phyloP scores from a whole-genome alignment of 2,329 filamentous ascomycete species.

The Parascedosporium putredinis region DNA sequence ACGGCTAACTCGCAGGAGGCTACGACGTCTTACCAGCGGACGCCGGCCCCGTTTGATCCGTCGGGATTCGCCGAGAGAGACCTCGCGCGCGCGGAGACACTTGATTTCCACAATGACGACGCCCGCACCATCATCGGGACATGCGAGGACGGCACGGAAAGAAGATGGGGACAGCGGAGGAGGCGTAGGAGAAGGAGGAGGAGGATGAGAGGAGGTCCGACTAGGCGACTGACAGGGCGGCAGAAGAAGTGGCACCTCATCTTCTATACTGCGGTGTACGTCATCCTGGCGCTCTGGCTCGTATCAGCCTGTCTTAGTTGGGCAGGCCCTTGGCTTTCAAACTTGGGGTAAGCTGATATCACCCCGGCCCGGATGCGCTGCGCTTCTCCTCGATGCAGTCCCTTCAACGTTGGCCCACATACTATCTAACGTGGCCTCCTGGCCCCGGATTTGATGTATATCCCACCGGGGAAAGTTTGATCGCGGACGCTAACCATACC shows the following conservation, averaged over 20 bases:
- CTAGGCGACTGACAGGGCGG: background rate
- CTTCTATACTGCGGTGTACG: background rate
- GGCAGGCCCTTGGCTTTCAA: constrained; percentile 1
- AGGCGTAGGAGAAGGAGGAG: background rate
- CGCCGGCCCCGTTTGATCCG: too few relatives aligned
- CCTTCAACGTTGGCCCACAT: too few relatives aligned
- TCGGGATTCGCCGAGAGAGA: too few relatives aligned
- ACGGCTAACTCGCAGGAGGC: background rate
- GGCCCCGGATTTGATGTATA: too few relatives aligned
- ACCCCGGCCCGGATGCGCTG: too few relatives aligned
- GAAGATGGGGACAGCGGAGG: background rate
- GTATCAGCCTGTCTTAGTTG: background rate
- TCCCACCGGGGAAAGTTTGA: too few relatives aligned
- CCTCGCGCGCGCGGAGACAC: background rate
- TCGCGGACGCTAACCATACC: too few relatives aligned
- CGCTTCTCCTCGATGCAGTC: too few relatives aligned
- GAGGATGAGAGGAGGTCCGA: background rate
- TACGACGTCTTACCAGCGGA: too few relatives aligned
- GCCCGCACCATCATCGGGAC: background rate
- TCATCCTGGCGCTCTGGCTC: background rate
- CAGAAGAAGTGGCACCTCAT: background rate
- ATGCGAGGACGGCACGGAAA: background rate
- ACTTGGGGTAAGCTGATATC: background rate
- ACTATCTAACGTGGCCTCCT: too few relatives aligned
- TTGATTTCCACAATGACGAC: background rate